Base-by-base conservation (phyloP, 202 grass and related monocot species). In the Elaeis oleifera region DNA sequence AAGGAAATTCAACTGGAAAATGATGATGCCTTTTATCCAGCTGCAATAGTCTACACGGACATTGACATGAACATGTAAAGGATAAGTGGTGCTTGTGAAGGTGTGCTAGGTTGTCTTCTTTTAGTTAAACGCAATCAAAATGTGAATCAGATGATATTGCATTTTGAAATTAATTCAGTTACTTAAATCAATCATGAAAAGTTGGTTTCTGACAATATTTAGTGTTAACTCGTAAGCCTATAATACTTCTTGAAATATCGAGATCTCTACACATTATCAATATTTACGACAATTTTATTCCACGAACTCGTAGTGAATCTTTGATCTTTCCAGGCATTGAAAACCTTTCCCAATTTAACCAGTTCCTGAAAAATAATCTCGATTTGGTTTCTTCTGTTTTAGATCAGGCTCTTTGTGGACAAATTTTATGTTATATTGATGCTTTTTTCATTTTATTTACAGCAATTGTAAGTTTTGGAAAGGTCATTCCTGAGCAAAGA, bases 381-480 rank as follows among this genome's bases (percentile, higher is more conserved):
- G 0, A 61, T 36, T 29, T 51, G 23, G 16, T 62, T 53, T 5
- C 18, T 18, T 29, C 17, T 18, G 1, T 44, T 61, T 9, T 61
- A 24, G 18, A n/a, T 23, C 16, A 16, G 9, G n/a, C 36, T 0
- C 17, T 62, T 4, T 21, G 51, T 29, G 29, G 29, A 15, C 15
- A 15, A 16, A 4, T 17, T 54, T 23, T n/a, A 24, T 29, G 6
- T 64, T 13, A 15, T 61, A 22, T 68, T 22, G 7, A 25, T 64
- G 72, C 58, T 24, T 24, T 24, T 71, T 0, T 51, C 55, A n/a
- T 23, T 18, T 23, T 39, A 67, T 32, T 74, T 82, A 7, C 68
- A 90, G 87, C 65, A 19, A 76, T 91, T 60, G 55, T 91, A 23
- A 85, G 92, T 78, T 91, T 91, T 56, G 92, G 92, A 20, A 86